phyloP scores from a whole-genome alignment of 805 yeast genomes.

The Wickerhamomyces alni region DNA sequence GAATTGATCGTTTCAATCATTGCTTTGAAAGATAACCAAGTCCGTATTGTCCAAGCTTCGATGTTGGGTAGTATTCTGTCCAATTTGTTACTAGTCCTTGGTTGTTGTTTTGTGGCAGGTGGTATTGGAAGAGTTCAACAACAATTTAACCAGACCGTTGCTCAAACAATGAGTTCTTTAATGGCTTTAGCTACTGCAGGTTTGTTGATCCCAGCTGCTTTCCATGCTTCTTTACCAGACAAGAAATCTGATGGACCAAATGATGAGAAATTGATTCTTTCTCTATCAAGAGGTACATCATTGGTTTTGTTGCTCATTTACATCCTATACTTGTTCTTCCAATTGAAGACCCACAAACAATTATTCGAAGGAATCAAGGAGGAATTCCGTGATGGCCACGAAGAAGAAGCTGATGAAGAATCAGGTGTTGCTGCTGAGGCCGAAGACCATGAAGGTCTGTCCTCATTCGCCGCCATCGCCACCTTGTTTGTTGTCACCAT shows the following conservation, averaged over 20 bases:
- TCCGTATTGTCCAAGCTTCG: conserved; percentile 92
- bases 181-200: conserved; percentile 90
- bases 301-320: conserved; percentile 73
- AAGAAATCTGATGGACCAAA: conserved; percentile 27
- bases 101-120: conserved; percentile 93
- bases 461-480: conserved; percentile 46
- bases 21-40: conserved; percentile 80
- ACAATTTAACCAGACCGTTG: conserved; percentile 90
- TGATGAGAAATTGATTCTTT: conserved; percentile 43
- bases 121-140: conserved; percentile 85
- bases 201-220: conserved; percentile 91
- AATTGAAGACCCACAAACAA: conserved; percentile 76
- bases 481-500: conserved; percentile 61
- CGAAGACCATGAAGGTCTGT: conserved; percentile 30
- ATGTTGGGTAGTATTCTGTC: conserved; percentile 94
- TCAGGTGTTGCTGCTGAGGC: conserved; percentile 13
- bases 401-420: conserved; percentile 4
- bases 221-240: conserved; percentile 68
- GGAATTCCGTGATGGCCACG: conserved; percentile 29
- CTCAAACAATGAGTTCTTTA: conserved; percentile 94
- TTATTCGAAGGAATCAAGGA: conserved; percentile 58
- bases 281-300: conserved; percentile 81
- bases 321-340: conserved; percentile 76
- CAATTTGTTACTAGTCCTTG: conserved; percentile 81
- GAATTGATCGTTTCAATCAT: conserved; percentile 92